A percentile compares a stretch with the other conserved stretches of the same genome.
These are phyloP conservation scores for Ganoderma sinense DNA, from an alignment of 1,284 basidiomycete species.

Conservation along the genomic window DNA sequence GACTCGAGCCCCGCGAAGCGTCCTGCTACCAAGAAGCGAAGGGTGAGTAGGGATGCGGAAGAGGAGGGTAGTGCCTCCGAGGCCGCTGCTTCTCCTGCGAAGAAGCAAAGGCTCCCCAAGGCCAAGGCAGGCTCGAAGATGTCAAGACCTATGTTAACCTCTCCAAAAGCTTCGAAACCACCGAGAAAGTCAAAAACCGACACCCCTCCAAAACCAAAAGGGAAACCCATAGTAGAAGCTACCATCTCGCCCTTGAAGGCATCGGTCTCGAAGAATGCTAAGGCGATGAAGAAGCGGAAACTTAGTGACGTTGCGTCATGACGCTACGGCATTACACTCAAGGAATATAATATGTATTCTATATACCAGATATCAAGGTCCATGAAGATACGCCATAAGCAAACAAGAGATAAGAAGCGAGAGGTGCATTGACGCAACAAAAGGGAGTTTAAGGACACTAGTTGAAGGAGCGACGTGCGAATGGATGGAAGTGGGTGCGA, in stretches of 20 bases:
- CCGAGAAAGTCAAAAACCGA: background rate
- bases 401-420: conserved; percentile 26
- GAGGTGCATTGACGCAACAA: conserved; percentile 6
- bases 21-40: conserved; percentile 38
- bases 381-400: conserved; percentile 25
- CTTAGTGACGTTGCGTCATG: conserved; percentile 8
- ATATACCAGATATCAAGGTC: conserved; percentile 21
- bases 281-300: conserved; percentile 20
- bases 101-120: conserved; percentile 14
- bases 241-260: background rate
- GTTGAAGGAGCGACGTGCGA: conserved; percentile 19
- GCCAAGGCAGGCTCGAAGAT: background rate
- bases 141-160: background rate
- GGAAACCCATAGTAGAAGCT: background rate
- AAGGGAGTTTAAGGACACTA: conserved; percentile 6
- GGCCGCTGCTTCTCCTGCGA: conserved; percentile 1
- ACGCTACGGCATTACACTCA: background rate
- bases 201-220: background rate
- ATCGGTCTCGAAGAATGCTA: background rate
- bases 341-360: conserved; percentile 21
- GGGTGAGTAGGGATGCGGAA: conserved; percentile 24
- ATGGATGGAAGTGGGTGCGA: background rate
- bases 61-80: background rate
- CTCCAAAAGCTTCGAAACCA: background rate
- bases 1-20: conserved; percentile 23